Conservation (phyloP, 1,139 yeast species). For the Geotrichum candidum region DNA sequence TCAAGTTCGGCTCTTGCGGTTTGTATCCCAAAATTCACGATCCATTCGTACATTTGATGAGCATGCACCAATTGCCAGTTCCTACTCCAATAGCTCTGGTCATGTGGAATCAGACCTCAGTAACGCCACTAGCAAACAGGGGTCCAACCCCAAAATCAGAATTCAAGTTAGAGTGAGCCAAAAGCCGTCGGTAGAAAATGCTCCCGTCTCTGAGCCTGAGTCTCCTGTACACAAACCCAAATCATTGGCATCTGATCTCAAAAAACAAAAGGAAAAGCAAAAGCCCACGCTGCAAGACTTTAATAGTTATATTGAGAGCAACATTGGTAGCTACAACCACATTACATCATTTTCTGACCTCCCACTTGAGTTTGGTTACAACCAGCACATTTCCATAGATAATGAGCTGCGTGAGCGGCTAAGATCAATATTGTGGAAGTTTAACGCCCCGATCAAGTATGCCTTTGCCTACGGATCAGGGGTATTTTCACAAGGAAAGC, state of each 20-base stretch:
- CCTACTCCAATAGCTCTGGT: background rate
- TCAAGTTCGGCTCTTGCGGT: background rate
- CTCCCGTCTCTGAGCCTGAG: background rate
- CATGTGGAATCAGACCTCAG: background rate
- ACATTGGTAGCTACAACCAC: constrained; percentile 24
- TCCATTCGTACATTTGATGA: background rate
- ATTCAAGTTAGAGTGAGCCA: background rate
- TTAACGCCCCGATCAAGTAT: constrained; percentile 62
- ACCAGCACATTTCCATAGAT: constrained; percentile 51
- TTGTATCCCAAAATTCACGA: background rate
- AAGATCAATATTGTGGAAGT: constrained; percentile 47
- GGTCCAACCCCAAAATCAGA: background rate
- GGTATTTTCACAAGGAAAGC: constrained; percentile 71
- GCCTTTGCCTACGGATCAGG: constrained; percentile 96
- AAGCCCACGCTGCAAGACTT: constrained; percentile 5
- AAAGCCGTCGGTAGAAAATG: background rate
- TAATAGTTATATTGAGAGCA: constrained; percentile 24
- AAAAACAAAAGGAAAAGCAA: constrained; percentile 5
- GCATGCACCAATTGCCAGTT: background rate
- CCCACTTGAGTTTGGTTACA: constrained; percentile 50
- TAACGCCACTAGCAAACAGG: background rate
- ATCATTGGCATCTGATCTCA: background rate
- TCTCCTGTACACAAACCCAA: background rate
- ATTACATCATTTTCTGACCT: constrained; percentile 42
- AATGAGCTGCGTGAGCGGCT: constrained; percentile 45